Evolutionary conservation across 257 asterid genomes (phyloP).

Genomic region (Jacaranda mimosifolia): DNA sequence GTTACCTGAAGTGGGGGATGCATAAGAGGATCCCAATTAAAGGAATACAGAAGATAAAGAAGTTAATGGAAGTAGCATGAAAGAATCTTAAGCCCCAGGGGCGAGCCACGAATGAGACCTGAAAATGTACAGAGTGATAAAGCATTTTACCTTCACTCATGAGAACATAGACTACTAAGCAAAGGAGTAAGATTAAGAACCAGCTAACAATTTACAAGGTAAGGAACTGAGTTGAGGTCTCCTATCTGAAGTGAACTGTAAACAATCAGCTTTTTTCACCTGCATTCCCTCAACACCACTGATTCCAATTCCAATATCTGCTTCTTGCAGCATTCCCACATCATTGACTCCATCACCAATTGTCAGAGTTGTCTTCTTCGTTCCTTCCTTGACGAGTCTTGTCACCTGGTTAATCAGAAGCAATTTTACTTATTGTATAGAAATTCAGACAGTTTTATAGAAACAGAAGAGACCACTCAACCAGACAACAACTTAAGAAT

Average conservation of each 20-base stretch:
- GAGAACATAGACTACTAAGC: too few species aligned
- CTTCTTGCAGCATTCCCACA: conserved; percentile 99
- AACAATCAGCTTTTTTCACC: too few species aligned
- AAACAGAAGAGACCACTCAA: too few species aligned
- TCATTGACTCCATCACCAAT: conserved; percentile 99
- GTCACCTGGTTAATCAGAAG: conserved; percentile 64
- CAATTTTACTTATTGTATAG: neutral
- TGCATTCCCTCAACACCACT: conserved; percentile 99
- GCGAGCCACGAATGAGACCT: too few species aligned
- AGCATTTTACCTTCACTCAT: too few species aligned
- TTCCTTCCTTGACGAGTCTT: conserved; percentile 87
- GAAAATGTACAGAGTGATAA: too few species aligned
- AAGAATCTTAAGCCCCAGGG: neutral
- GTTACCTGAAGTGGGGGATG: neutral
- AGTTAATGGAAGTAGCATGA: conserved; percentile 16
- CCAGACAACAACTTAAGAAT: too few species aligned
- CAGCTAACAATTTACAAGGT: too few species aligned
- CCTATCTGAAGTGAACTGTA: too few species aligned
- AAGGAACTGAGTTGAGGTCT: too few species aligned
- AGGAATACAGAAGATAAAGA: neutral
- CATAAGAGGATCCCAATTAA: neutral
- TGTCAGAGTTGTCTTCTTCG: conserved; percentile 78
- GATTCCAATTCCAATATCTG: conserved; percentile 95
- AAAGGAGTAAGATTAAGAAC: too few species aligned
- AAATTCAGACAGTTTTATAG: neutral